Evolutionary conservation across 2,329 filamentous ascomycete species (phyloP).

Genomic region (Fusarium sp.): DNA sequence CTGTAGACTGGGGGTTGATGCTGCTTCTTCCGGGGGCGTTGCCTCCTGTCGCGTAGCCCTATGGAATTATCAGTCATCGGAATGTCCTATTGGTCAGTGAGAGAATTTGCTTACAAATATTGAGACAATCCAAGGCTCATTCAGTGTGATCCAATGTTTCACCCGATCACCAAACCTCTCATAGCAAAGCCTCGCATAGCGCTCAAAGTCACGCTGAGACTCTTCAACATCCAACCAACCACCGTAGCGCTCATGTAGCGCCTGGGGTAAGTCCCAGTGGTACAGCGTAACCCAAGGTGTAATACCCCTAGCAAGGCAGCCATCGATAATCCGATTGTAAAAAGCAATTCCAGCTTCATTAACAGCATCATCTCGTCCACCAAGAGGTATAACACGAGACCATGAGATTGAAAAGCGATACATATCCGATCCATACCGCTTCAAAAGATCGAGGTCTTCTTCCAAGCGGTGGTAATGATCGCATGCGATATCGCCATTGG

Average conservation of each 20-base stretch:
- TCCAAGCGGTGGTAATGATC: slow-evolving; percentile 59
- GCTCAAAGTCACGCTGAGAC: slow-evolving; percentile 53
- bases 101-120: slow-evolving; percentile 51
- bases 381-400: slow-evolving; percentile 75
- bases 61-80: no score
- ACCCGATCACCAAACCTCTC: slow-evolving; percentile 58
- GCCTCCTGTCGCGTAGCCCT: slow-evolving; percentile 53
- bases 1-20: slow-evolving; percentile 44
- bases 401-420: slow-evolving; percentile 77
- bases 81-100: no score
- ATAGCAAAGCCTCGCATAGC: slow-evolving; percentile 55
- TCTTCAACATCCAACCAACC: slow-evolving; percentile 53
- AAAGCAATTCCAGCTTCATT: slow-evolving; percentile 72
- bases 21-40: slow-evolving; percentile 53
- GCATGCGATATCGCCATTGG: slow-evolving; percentile 62
- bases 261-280: slow-evolving; percentile 69
- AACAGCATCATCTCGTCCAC: slow-evolving; percentile 71
- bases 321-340: slow-evolving; percentile 72
- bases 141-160: slow-evolving; percentile 57
- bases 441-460: slow-evolving; percentile 71
- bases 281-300: slow-evolving; percentile 73
- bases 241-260: slow-evolving; percentile 54
- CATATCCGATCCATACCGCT: slow-evolving; percentile 67
- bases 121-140: slow-evolving; percentile 57
- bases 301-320: slow-evolving; percentile 68